Base-by-base conservation (phyloP, 2,329 filamentous ascomycete species). In the Acrocalymma vagum region DNA sequence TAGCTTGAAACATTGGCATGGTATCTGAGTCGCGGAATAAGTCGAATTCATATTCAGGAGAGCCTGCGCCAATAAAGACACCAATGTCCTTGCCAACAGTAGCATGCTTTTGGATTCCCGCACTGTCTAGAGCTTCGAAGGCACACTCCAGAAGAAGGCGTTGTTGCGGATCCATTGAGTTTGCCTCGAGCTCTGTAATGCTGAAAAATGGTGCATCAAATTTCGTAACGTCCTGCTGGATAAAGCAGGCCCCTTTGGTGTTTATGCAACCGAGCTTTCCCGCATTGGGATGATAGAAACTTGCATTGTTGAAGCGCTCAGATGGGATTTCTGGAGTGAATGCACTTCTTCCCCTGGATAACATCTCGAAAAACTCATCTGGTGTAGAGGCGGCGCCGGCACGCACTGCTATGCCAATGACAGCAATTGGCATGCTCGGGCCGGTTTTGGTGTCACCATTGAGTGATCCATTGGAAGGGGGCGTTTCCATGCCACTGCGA, bases 81-180 rank as follows among this genome's bases (percentile, higher is more conserved):
- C 55, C 58, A 5, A 60, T 48, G 26, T 60, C 46, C 20, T 55
- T 59, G 9, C 67, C 65, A 6, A 63, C 41, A 2, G 61, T 45
- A 3, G 55, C 38, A 11, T 65, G 60, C 23, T 58, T 53, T 2
- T 58, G 52, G 0, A 67, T 44, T 7, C 66, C 69, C 10, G 58
- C 69, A 39, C 58, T 69, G 30, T 75, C 72, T 1, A 82, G 49
- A 1, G 71, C 67, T 45, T 73, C 64, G 16, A 68, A 70, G 0
- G 60, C 55, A 9, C 57, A 56, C 38, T 71, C 67, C 1, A 71
- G 51, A 1, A 67, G 45, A 1, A 63, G 42, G 0, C 67, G 56
- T 25, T 71, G 66, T 21, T 69, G 60, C 5, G 64, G 65, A 30
- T 70, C 66, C 25, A 67, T 35, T 23, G 46, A 46, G 5, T 38